Percentiles rank a stretch among this genome's conserved stretches.
These are phyloP conservation scores for Malbranchea zuffiana DNA, from an alignment of 2,329 filamentous ascomycete genomes.

Conservation along the genomic window DNA sequence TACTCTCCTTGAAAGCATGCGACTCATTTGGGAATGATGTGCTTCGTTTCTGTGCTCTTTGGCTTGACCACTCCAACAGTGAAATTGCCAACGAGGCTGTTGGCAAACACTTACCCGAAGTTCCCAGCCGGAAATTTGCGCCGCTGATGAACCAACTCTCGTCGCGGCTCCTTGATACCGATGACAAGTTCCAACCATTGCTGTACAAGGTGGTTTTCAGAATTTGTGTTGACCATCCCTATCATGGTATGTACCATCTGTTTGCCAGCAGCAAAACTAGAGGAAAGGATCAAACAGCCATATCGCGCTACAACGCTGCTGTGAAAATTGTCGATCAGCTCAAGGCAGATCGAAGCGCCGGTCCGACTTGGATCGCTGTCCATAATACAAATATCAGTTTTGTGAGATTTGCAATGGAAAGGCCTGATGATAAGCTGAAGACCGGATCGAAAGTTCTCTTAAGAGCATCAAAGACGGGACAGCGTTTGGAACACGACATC, in stretches of 20 bases:
- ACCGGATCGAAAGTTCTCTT: conserved; percentile 53
- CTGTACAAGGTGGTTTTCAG: conserved; percentile 63
- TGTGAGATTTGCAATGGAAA: conserved; percentile 39
- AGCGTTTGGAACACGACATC: conserved; percentile 52
- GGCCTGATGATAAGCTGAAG: conserved; percentile 52
- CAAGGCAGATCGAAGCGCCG: conserved; percentile 39
- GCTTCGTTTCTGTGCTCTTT: conserved; percentile 83
- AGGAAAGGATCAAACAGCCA: conserved; percentile 60
- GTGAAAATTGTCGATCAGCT: conserved; percentile 55
- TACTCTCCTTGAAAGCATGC: conserved; percentile 71
- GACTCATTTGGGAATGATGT: conserved; percentile 84
- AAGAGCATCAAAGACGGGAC: conserved; percentile 53
- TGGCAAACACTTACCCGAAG: conserved; percentile 54
- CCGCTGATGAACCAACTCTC: conserved; percentile 90
- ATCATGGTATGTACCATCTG: conserved; percentile 94
- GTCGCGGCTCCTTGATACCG: conserved; percentile 69
- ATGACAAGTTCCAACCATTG: conserved; percentile 61
- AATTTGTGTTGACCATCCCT: conserved; percentile 87
- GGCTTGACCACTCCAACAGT: conserved; percentile 78
- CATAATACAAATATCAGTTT: conserved; percentile 62
- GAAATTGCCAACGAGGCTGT: conserved; percentile 68
- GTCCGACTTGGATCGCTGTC: conserved; percentile 57
- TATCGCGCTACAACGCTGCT: conserved; percentile 64
- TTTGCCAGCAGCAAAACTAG: conserved; percentile 68
- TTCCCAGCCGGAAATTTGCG: conserved; percentile 87